A percentile compares a stretch with the other conserved stretches of the same genome.
Conservation (phyloP, 148 eudicot species). For the Chenopodium berlandieri region DNA sequence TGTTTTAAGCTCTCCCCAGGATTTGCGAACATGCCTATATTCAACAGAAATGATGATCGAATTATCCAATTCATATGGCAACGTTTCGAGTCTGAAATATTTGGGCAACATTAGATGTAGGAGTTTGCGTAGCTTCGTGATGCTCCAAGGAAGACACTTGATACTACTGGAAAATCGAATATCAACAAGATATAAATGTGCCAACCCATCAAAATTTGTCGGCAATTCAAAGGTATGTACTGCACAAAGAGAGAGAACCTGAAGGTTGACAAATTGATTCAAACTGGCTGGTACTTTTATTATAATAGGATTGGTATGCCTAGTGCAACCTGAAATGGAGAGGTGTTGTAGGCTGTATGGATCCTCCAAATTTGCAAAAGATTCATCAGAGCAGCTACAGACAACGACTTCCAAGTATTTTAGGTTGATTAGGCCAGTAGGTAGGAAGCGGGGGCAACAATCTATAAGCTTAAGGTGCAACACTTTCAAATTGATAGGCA, state of each 20-base stretch:
- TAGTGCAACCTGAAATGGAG: too few relatives aligned
- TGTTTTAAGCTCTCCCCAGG: neutral
- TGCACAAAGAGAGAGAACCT: neutral
- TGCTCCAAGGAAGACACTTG: neutral
- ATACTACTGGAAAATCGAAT: neutral
- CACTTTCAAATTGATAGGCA: too few relatives aligned
- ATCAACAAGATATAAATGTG: neutral
- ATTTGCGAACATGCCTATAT: neutral
- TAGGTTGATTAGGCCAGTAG: too few relatives aligned
- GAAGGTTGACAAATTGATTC: neutral
- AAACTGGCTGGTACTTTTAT: too few relatives aligned
- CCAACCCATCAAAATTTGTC: neutral
- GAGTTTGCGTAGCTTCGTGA: neutral
- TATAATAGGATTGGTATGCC: too few relatives aligned
- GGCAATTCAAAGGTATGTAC: neutral
- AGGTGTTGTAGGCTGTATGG: too few relatives aligned
- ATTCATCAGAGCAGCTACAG: too few relatives aligned
- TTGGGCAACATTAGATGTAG: neutral
- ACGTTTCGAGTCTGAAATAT: neutral
- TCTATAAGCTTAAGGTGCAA: too few relatives aligned
- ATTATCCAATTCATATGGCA: neutral
- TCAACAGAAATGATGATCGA: neutral
- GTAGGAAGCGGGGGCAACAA: too few relatives aligned
- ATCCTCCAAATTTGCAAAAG: too few relatives aligned
- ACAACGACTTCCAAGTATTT: too few relatives aligned